These are phyloP conservation scores for Waitea zeae DNA, from an alignment of 1,284 basidiomycete genomes.

Conservation along the genomic window DNA sequence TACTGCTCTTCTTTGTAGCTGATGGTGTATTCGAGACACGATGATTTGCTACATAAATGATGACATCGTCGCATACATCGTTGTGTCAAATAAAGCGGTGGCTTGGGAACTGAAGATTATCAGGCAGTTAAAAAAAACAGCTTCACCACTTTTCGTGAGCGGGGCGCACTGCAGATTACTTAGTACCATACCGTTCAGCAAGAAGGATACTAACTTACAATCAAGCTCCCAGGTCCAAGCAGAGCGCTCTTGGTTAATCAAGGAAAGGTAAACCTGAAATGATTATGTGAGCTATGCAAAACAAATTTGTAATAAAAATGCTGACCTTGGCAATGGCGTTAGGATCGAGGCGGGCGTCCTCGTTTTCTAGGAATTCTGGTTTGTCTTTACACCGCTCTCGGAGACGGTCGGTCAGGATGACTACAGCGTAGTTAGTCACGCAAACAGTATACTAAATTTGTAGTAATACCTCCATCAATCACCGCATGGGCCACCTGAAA, in stretches of 20 bases:
- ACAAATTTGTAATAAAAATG: not conserved
- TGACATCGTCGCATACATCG: too few relatives aligned
- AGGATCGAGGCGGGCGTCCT: constrained; percentile 31
- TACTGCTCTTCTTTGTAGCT: too few relatives aligned
- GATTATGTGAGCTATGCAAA: constrained; percentile 1
- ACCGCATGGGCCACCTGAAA: constrained; percentile 12
- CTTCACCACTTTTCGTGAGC: constrained; percentile 29
- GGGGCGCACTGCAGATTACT: constrained; percentile 18
- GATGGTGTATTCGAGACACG: too few relatives aligned
- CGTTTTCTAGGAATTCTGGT: constrained; percentile 26
- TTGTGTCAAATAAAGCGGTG: too few relatives aligned
- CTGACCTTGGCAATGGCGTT: constrained; percentile 46
- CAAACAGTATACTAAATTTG: too few relatives aligned
- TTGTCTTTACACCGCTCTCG: constrained; percentile 12
- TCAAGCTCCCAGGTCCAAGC: constrained; percentile 37
- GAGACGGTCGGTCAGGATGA: too few relatives aligned
- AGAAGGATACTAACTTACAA: constrained; percentile 10
- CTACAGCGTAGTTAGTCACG: too few relatives aligned
- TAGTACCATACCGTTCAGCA: not conserved
- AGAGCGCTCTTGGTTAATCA: constrained; percentile 23
- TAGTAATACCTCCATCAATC: constrained; percentile 32
- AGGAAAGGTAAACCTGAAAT: constrained; percentile 21
- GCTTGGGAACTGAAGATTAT: too few relatives aligned
- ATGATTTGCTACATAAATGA: too few relatives aligned
- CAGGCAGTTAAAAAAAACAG: too few relatives aligned